Conservation (phyloP, 805 yeast species). For the Teunomyces tritomae region DNA sequence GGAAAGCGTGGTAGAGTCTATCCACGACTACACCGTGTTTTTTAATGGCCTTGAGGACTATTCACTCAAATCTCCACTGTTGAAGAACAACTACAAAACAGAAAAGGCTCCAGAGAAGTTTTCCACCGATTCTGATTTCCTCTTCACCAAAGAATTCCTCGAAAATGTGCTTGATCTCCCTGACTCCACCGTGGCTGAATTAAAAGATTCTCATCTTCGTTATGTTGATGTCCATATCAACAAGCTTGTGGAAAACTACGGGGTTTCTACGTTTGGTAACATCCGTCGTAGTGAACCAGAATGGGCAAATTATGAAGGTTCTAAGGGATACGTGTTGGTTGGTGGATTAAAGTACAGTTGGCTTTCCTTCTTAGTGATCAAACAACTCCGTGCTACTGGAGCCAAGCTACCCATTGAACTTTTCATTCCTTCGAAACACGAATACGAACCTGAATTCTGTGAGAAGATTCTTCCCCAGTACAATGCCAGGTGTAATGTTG, state of each 20-base stretch:
- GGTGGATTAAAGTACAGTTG: constrained; percentile 54
- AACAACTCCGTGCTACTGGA: constrained; percentile 45
- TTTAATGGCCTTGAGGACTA: constrained; percentile 32
- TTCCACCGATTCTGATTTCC: constrained; percentile 36
- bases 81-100: constrained; percentile 40
- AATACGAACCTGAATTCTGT: constrained; percentile 49
- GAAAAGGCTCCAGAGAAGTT: constrained; percentile 46
- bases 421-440: constrained; percentile 42
- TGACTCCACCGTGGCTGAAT: constrained; percentile 25
- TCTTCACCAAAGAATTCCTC: constrained; percentile 47
- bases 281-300: constrained; percentile 34
- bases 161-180: constrained; percentile 42
- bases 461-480: constrained; percentile 39
- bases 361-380: constrained; percentile 48
- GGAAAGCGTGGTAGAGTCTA: constrained; percentile 2
- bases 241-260: constrained; percentile 22
- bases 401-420: constrained; percentile 50
- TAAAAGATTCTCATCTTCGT: constrained; percentile 37
- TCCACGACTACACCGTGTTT: constrained; percentile 26
- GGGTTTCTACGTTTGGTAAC: constrained; percentile 35
- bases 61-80: constrained; percentile 37
- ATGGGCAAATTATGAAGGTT: constrained; percentile 31
- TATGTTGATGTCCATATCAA: constrained; percentile 32
- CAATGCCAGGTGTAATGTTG: constrained; percentile 47
- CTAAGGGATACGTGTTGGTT: constrained; percentile 45